These are phyloP conservation scores for Mycosphaerelloides madeirae DNA, from an alignment of 2,329 filamentous ascomycete species.

Conservation along the genomic window DNA sequence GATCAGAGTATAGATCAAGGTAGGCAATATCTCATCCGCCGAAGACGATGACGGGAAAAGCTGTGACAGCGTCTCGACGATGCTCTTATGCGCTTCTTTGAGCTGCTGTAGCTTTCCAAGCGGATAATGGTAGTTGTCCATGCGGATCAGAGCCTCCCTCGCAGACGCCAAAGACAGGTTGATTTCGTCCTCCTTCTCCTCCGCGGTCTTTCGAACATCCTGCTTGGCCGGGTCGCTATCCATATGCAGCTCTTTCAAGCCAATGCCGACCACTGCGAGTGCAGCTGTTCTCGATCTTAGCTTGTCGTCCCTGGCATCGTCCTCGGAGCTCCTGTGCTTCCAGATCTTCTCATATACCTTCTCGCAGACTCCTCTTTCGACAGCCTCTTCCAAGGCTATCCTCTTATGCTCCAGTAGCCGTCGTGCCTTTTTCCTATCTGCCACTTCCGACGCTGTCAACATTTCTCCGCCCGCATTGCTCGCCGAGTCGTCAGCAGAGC, in stretches of 20 bases:
- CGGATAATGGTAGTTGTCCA: slow-evolving; percentile 84
- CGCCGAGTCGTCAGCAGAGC: slow-evolving; percentile 33
- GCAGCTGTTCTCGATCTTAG: slow-evolving; percentile 90
- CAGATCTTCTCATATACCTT: slow-evolving; percentile 74
- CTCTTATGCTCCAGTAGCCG: slow-evolving; percentile 74
- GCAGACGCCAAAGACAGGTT: slow-evolving; percentile 68
- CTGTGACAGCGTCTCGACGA: slow-evolving; percentile 76
- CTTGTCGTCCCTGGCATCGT: slow-evolving; percentile 92
- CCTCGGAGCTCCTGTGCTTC: slow-evolving; percentile 83
- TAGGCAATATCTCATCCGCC: slow-evolving; percentile 93
- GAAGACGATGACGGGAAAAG: slow-evolving; percentile 71
- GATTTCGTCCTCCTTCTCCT: slow-evolving; percentile 59
- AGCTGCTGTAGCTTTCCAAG: slow-evolving; percentile 86
- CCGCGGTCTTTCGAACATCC: slow-evolving; percentile 53
- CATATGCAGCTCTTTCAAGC: slow-evolving; percentile 75
- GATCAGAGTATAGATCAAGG: slow-evolving; percentile 92
- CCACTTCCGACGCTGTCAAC: slow-evolving; percentile 82
- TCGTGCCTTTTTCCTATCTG: slow-evolving; percentile 71
- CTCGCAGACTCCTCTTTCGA: slow-evolving; percentile 63
- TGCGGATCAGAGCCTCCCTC: slow-evolving; percentile 62
- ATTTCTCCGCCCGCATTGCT: slow-evolving; percentile 53
- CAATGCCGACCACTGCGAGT: slow-evolving; percentile 84
- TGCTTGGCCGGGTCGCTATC: slow-evolving; percentile 59
- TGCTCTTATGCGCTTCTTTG: slow-evolving; percentile 84
- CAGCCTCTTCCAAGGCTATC: slow-evolving; percentile 76